phyloP scores from a whole-genome alignment of 2,329 filamentous ascomycete genomes.

The Nigrospora sphaerica region DNA sequence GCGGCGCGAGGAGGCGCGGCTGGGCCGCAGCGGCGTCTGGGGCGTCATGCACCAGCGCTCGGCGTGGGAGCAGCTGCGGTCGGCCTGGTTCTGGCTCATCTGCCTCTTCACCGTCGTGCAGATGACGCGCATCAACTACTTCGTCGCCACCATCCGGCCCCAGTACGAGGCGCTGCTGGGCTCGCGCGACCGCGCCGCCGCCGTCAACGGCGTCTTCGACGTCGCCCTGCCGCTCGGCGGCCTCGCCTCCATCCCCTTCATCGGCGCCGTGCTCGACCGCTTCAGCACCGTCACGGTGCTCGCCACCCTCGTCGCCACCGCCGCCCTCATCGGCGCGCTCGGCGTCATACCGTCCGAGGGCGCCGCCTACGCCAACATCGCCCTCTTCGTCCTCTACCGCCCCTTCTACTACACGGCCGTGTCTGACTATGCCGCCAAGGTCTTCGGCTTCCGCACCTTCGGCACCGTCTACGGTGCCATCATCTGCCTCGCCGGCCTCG shows the following conservation, averaged over 20 bases:
- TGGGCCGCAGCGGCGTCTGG: slow-evolving; percentile 72
- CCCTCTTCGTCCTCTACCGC: slow-evolving; percentile 76
- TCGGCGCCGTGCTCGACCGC: slow-evolving; percentile 72
- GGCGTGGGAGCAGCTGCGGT: slow-evolving; percentile 65
- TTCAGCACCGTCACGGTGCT: slow-evolving; percentile 68
- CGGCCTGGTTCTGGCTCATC: slow-evolving; percentile 80
- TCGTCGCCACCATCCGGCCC: slow-evolving; percentile 76
- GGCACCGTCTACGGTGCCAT: slow-evolving; percentile 91
- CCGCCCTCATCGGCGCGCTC: slow-evolving; percentile 69
- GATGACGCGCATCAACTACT: slow-evolving; percentile 84
- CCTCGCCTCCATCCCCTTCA: slow-evolving; percentile 78
- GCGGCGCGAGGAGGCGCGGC: slow-evolving; percentile 61
- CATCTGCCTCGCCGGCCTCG: slow-evolving; percentile 75
- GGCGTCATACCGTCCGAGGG: slow-evolving; percentile 63
- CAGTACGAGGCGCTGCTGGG: slow-evolving; percentile 75
- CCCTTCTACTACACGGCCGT: slow-evolving; percentile 90
- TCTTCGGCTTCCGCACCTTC: slow-evolving; percentile 87
- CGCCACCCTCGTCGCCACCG: slow-evolving; percentile 58
- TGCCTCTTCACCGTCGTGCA: slow-evolving; percentile 72
- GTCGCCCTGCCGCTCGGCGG: slow-evolving; percentile 78
- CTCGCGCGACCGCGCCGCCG: slow-evolving; percentile 51
- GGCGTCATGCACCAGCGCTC: slow-evolving; percentile 72
- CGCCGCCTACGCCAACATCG: slow-evolving; percentile 69
- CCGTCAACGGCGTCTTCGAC: slow-evolving; percentile 81
- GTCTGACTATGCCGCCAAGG: slow-evolving; percentile 83